Conservation (phyloP, 2,329 filamentous ascomycete species). For the Ophiocordyceps camponoti-floridani region DNA sequence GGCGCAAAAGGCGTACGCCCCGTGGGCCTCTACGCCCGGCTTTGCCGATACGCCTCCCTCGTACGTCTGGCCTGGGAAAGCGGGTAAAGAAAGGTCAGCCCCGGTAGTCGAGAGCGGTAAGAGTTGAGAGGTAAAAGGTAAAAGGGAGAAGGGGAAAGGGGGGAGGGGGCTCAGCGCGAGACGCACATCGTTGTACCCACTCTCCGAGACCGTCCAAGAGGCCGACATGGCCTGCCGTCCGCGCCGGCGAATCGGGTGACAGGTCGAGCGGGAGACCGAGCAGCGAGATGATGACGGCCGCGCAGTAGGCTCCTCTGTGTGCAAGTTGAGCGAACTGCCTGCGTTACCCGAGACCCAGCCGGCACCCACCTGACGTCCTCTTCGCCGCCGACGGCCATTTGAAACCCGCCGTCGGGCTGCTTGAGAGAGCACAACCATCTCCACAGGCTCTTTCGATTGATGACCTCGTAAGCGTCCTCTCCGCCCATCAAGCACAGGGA, state of each 20-base stretch:
- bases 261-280: slow-evolving; percentile 70
- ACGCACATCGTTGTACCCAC: slow-evolving; percentile 66
- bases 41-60: slow-evolving; percentile 84
- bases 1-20: slow-evolving; percentile 90
- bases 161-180: slow-evolving; percentile 2
- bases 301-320: slow-evolving; percentile 74
- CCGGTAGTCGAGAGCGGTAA: not conserved
- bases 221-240: slow-evolving; percentile 38
- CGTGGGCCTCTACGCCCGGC: slow-evolving; percentile 81
- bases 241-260: slow-evolving; percentile 51
- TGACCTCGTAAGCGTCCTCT: slow-evolving; percentile 50
- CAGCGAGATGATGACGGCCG: slow-evolving; percentile 66
- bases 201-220: slow-evolving; percentile 60
- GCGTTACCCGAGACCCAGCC: not conserved
- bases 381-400: slow-evolving; percentile 71
- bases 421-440: slow-evolving; percentile 77
- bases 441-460: slow-evolving; percentile 79
- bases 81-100: not conserved
- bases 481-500: slow-evolving; percentile 65
- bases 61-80: slow-evolving; percentile 59
- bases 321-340: not conserved
- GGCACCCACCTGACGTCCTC: slow-evolving; percentile 67
- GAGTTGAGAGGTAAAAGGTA: not conserved
- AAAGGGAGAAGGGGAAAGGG: not conserved
- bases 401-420: slow-evolving; percentile 76